Evolutionary conservation across 148 eudicot genomes (phyloP), one percentile per base, ranked within the genome.

Genomic region (Rhododendron vialii): DNA sequence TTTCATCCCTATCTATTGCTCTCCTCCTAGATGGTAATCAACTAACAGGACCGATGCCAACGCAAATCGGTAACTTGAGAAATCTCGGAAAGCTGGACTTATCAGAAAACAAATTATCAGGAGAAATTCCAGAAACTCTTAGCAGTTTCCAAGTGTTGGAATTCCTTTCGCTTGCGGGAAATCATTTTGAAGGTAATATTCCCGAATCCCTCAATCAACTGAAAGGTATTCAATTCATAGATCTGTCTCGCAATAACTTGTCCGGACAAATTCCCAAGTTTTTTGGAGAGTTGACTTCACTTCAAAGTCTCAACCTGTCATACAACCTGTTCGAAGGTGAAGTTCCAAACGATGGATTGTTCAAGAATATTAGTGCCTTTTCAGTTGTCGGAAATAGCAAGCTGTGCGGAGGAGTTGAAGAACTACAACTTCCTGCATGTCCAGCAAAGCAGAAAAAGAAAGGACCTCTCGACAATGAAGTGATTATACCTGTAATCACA

Each of bases 401-500:
- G 20, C 90, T 88, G 0, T 88, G 90, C 63, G 84, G 86, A 55
- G 90, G 90, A 5, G 79, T 73, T 5, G 3, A 14, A n/a, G 71
- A 18, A 47, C 28, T 89, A 12, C 38, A 69, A 1, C 57, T 86
- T 48, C 85, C 82, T 11, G 41, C 43, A 73, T 84, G 89, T 43
- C 50, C 22, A 3, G 12, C 22, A 9, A 47, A 71, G 12, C 20
- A 33, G 18, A 28, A 51, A 50, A 24, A 28, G 43, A 51, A 76
- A 53, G 11, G 2, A 51, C 11, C 15, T 7, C 9, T 22, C 17
- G 17, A 4, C 24, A 22, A 1, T 3, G 2, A 13, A 9, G 6
- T 83, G 15, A 30, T 69, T 26, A 28, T 28, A 6, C n/a, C 8
- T 0, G 53, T 50, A 50, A 50, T 50, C 53, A 11, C 53, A 26